Percentiles rank a stretch among this genome's conserved stretches.
These are phyloP conservation scores for Dendrocalamus sinicus DNA, from an alignment of 176 grass and related monocot species.

Conservation along the genomic window DNA sequence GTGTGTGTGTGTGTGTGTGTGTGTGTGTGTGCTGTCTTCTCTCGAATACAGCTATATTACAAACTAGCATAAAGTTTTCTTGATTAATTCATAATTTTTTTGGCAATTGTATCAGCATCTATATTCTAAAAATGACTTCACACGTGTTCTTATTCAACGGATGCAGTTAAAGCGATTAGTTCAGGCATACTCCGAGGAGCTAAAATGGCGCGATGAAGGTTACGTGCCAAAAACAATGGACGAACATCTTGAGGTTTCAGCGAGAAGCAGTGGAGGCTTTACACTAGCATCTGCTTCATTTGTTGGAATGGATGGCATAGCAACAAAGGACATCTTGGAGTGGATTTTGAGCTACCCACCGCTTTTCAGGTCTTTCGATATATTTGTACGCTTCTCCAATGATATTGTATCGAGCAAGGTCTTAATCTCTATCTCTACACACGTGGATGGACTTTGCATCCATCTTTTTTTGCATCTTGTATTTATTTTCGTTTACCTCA, in stretches of 20 bases:
- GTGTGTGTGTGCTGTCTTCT: too few relatives aligned
- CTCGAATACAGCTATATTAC: not conserved
- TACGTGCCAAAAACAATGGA: constrained; percentile 44
- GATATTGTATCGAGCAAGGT: constrained; percentile 51
- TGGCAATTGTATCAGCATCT: not conserved
- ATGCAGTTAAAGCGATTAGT: constrained; percentile 46
- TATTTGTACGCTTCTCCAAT: constrained; percentile 49
- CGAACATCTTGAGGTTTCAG: constrained; percentile 47
- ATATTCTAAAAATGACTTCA: not conserved
- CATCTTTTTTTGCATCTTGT: not conserved
- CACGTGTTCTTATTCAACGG: not conserved
- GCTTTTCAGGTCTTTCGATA: constrained; percentile 32
- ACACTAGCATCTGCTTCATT: constrained; percentile 32
- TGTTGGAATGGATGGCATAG: constrained; percentile 31
- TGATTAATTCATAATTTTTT: not conserved
- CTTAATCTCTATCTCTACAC: not conserved
- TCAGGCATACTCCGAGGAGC: constrained; percentile 25
- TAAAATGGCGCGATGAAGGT: constrained; percentile 51
- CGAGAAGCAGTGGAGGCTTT: constrained; percentile 20
- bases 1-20: too few relatives aligned
- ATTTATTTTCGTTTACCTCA: not conserved
- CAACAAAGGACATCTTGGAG: constrained; percentile 17
- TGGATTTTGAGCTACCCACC: constrained; percentile 48
- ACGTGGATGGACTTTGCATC: not conserved
- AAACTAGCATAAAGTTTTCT: too few relatives aligned